These are phyloP conservation scores for Penicillium crystallinum DNA, from an alignment of 495 filamentous ascomycete genomes.

Conservation along the genomic window DNA sequence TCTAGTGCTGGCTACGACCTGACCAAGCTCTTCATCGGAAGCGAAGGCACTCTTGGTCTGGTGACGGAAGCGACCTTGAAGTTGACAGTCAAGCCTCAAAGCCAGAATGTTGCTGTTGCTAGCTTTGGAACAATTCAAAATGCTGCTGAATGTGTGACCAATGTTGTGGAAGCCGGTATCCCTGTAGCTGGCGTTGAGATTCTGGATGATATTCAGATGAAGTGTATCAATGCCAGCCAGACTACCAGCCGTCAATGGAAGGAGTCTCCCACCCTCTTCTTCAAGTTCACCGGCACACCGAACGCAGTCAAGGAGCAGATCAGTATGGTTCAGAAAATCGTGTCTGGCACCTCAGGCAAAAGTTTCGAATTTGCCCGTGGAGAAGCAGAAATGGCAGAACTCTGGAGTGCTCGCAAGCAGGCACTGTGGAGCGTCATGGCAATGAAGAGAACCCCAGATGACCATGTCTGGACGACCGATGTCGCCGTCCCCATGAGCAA, in stretches of 20 bases:
- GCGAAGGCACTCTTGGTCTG: slow-evolving; percentile 60
- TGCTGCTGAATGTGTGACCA: slow-evolving; percentile 56
- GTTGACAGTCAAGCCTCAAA: slow-evolving; percentile 57
- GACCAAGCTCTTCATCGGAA: slow-evolving; percentile 58
- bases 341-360: slow-evolving; percentile 40
- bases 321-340: slow-evolving; percentile 50
- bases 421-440: slow-evolving; percentile 58
- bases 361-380: slow-evolving; percentile 58
- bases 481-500: slow-evolving; percentile 61
- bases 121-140: slow-evolving; percentile 52
- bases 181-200: slow-evolving; percentile 61
- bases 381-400: slow-evolving; percentile 50
- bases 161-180: slow-evolving; percentile 57
- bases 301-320: slow-evolving; percentile 56
- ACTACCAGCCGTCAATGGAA: slow-evolving; percentile 52
- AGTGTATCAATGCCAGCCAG: slow-evolving; percentile 57
- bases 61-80: slow-evolving; percentile 62
- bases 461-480: slow-evolving; percentile 63
- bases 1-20: slow-evolving; percentile 64
- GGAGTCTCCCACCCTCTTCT: slow-evolving; percentile 59
- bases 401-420: slow-evolving; percentile 60
- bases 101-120: slow-evolving; percentile 57
- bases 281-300: slow-evolving; percentile 61
- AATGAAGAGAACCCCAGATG: slow-evolving; percentile 47
- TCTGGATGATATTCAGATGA: slow-evolving; percentile 62